These are phyloP conservation scores for Geotrichum bryndzae DNA, from an alignment of 1,139 yeast genomes.

Conservation along the genomic window DNA sequence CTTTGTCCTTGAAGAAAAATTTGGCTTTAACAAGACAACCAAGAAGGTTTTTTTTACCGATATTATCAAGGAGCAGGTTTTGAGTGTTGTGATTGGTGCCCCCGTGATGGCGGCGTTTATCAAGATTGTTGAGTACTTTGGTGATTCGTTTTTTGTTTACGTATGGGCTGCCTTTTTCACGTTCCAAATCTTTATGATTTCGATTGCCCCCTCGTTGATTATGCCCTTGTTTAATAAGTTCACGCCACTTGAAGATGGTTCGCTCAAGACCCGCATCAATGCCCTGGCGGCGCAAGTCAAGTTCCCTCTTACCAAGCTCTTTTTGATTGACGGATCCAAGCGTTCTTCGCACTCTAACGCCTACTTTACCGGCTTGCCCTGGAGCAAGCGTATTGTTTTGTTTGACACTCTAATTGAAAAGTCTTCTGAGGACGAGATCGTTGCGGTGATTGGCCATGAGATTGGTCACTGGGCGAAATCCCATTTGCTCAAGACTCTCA, in stretches of 20 bases:
- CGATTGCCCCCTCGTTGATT: conserved; percentile 71
- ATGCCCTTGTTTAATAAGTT: conserved; percentile 90
- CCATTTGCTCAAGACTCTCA: conserved; percentile 69
- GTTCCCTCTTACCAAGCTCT: conserved; percentile 81
- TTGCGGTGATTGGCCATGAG: conserved; percentile 94
- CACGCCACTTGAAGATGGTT: conserved; percentile 86
- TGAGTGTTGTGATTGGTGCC: conserved; percentile 56
- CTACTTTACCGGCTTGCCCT: conserved; percentile 89
- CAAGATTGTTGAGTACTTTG: conserved; percentile 73
- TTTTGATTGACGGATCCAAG: conserved; percentile 90
- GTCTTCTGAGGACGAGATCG: conserved; percentile 70
- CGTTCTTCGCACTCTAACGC: conserved; percentile 96
- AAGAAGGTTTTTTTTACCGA: conserved; percentile 65
- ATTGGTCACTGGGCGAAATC: conserved; percentile 94
- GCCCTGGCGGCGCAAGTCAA: conserved; percentile 63
- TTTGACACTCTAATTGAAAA: conserved; percentile 85
- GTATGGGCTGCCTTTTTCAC: conserved; percentile 64
- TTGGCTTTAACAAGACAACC: conserved; percentile 87
- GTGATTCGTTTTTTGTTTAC: conserved; percentile 74
- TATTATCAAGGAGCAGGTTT: conserved; percentile 51
- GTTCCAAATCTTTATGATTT: conserved; percentile 65
- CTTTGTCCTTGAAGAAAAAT: conserved; percentile 86
- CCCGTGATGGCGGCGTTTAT: conserved; percentile 71
- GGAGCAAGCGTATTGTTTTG: conserved; percentile 92
- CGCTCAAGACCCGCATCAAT: conserved; percentile 76